These are phyloP conservation scores for Eleusine coracana DNA, from an alignment of 176 grass and related monocot species.

Conservation along the genomic window DNA sequence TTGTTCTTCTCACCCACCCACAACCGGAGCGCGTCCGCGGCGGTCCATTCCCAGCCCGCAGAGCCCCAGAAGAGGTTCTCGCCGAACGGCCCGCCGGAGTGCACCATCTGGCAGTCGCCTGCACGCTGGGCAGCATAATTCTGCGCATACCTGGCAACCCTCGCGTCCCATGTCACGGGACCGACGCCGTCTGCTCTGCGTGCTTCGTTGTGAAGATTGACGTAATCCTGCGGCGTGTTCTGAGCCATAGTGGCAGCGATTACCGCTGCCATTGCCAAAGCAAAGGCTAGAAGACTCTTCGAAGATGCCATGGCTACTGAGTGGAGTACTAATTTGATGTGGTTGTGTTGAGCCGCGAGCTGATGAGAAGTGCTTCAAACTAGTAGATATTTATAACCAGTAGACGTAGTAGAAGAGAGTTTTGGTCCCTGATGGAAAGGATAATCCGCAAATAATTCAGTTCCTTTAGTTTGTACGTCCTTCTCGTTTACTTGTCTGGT, in stretches of 20 bases:
- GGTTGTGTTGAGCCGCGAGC: background rate
- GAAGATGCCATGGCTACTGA: background rate
- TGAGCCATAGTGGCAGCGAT: constrained; percentile 25
- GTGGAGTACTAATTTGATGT: background rate
- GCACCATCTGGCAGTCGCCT: constrained; percentile 45
- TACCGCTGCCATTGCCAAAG: background rate
- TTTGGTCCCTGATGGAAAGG: background rate
- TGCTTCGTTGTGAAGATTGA: constrained; percentile 57
- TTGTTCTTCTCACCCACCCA: no score
- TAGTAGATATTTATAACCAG: background rate
- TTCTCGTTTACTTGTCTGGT: background rate
- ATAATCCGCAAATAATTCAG: background rate
- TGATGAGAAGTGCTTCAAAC: background rate
- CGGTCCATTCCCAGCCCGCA: no score
- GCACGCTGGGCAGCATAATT: constrained; percentile 42
- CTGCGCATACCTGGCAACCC: constrained; percentile 42
- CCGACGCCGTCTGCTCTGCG: constrained; percentile 44
- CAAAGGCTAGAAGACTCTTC: background rate
- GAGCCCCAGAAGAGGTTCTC: no score
- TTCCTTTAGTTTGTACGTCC: background rate
- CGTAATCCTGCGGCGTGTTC: constrained; percentile 59
- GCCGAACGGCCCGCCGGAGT: constrained; percentile 65
- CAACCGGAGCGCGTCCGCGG: no score
- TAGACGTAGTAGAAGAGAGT: background rate
- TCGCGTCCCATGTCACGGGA: constrained; percentile 49